Evolutionary conservation across 2,329 filamentous ascomycete genomes (phyloP).

Genomic region (Aspergillus hiratsukae): DNA sequence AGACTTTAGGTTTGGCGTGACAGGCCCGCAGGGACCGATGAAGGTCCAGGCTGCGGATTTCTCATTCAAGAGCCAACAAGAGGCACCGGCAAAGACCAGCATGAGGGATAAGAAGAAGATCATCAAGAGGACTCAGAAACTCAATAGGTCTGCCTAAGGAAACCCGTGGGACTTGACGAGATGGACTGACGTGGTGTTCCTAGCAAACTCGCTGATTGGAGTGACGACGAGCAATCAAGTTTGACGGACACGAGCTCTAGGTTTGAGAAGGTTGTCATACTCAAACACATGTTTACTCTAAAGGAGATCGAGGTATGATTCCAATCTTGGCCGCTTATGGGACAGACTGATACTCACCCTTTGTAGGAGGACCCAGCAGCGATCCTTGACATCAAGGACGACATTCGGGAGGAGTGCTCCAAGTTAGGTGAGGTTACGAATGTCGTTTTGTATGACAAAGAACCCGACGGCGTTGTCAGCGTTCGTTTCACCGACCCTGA

Average conservation of each 20-base stretch:
- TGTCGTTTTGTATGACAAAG: conserved; percentile 83
- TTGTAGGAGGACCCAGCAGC: conserved; percentile 68
- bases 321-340: neutral
- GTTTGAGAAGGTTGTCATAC: conserved; percentile 76
- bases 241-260: conserved; percentile 53
- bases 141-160: conserved; percentile 56
- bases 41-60: conserved; percentile 78
- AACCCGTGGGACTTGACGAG: neutral
- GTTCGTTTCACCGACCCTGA: conserved; percentile 73
- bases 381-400: conserved; percentile 87
- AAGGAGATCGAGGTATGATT: conserved; percentile 62
- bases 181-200: conserved; percentile 11
- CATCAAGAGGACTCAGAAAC: conserved; percentile 83
- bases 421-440: conserved; percentile 87
- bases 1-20: conserved; percentile 66
- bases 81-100: conserved; percentile 51
- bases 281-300: conserved; percentile 91
- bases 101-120: conserved; percentile 79
- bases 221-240: conserved; percentile 71
- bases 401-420: conserved; percentile 83
- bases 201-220: conserved; percentile 91
- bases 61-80: conserved; percentile 84
- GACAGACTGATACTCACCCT: conserved; percentile 9
- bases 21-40: conserved; percentile 59
- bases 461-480: conserved; percentile 76